Percentiles rank a stretch among this genome's conserved stretches.
phyloP scores from a whole-genome alignment of 1,139 yeast genomes.

The Magnusiomyces starmeri region DNA sequence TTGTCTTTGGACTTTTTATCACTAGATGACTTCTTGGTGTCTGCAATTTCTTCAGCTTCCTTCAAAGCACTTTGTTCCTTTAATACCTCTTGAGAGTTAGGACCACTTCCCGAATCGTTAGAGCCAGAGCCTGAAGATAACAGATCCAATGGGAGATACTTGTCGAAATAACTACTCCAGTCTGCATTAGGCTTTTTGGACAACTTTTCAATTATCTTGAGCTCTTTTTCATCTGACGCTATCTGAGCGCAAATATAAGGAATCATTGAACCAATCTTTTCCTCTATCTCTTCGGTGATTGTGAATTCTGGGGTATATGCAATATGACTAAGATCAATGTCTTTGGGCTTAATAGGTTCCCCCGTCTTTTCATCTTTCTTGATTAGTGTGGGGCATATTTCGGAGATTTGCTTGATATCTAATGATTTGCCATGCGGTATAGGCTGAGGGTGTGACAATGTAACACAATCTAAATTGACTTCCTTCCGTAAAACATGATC shows the following conservation, averaged over 20 bases:
- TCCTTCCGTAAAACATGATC: slow-evolving; percentile 86
- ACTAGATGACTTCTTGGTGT: too few species aligned
- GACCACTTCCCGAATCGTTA: neutral
- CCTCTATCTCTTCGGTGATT: slow-evolving; percentile 5
- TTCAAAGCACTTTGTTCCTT: neutral
- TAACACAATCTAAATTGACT: slow-evolving; percentile 77
- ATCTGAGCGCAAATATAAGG: slow-evolving; percentile 11
- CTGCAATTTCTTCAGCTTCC: neutral
- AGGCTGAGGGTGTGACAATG: slow-evolving; percentile 73
- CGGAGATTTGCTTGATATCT: slow-evolving; percentile 49
- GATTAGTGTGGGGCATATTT: slow-evolving; percentile 26
- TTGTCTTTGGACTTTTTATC: neutral
- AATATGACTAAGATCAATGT: neutral
- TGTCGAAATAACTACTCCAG: too few species aligned
- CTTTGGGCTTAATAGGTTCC: neutral
- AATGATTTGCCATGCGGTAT: slow-evolving; percentile 76
- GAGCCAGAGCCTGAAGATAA: neutral
- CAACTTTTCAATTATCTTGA: slow-evolving; percentile 4
- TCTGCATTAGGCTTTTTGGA: neutral
- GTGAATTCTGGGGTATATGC: neutral
- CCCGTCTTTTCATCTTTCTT: neutral
- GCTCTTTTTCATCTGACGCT: slow-evolving; percentile 2
- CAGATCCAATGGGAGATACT: too few species aligned
- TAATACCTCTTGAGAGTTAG: neutral
- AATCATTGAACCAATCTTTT: neutral